Evolutionary conservation across 257 asterid species (phyloP), one percentile per base, ranked within the genome.

Genomic region (Rubia yunnanensis): DNA sequence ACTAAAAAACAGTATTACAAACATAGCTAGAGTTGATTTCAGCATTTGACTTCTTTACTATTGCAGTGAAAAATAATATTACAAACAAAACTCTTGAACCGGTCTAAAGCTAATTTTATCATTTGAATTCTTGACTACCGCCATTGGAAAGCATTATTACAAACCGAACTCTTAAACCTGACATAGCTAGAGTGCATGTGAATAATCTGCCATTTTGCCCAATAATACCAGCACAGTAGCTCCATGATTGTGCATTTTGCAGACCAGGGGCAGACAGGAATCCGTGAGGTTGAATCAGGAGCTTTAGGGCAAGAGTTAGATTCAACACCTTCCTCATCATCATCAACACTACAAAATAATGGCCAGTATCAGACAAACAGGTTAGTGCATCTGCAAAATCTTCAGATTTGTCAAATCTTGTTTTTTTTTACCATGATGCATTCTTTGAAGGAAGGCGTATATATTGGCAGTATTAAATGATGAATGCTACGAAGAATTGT

Each of bases 261-360:
- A 79, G 85, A 60, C 59, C 63, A 75, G 60, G 78, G 68, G 60
- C 70, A 73, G 69, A 64, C 77, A 64, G 86, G 60, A 34, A 49
- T 35, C 58, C 39, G 53, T 18, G 82, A 50, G 49, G 68, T 75
- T 39, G 73, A 75, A 39, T 34, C 69, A 14, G n/a, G n/a, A 4
- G 52, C 20, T 6, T 35, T 8, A 39, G 48, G 48, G 48, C 17
- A 13, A 13, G 48, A 63, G 31, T 1, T 69, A 52, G 24, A 48
- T 50, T 60, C 73, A 74, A 36, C 64, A 61, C 41, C 65, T 35
- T 58, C 73, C 57, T 67, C 80, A 74, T 78, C 81, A 79, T 62
- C 41, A 41, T 78, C 76, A 48, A 72, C 73, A 64, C 75, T 73
- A 26, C 84, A 74, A 60, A 74, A 72, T 70, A 66, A 78, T 78